Conservation (phyloP, 2,329 filamentous ascomycete species). For the Epichloe aotearoae region DNA sequence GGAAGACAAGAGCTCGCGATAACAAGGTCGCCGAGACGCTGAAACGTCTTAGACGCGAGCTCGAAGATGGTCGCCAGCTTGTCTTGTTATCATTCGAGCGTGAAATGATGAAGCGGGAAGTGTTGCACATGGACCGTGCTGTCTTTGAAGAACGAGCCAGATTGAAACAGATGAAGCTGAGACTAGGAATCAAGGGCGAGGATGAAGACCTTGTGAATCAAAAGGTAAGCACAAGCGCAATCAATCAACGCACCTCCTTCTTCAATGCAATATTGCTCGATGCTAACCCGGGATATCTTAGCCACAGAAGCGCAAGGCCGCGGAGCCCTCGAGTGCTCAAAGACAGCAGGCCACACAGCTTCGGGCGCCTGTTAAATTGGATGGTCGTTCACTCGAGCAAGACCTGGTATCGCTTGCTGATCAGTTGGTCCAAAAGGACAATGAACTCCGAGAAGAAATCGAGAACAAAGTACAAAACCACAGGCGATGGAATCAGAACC, state of each 20-base stretch:
- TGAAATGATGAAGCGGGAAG: slow-evolving; percentile 65
- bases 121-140: slow-evolving; percentile 58
- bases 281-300: slow-evolving; percentile 26
- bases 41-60: slow-evolving; percentile 76
- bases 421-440: slow-evolving; percentile 67
- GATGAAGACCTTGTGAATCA: slow-evolving; percentile 93
- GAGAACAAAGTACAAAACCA: slow-evolving; percentile 81
- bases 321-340: slow-evolving; percentile 47
- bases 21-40: slow-evolving; percentile 90
- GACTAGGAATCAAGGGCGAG: slow-evolving; percentile 77
- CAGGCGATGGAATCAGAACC: slow-evolving; percentile 80
- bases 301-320: slow-evolving; percentile 57
- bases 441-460: slow-evolving; percentile 67
- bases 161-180: slow-evolving; percentile 79
- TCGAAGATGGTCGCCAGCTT: slow-evolving; percentile 77
- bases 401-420: slow-evolving; percentile 70
- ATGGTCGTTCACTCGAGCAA: slow-evolving; percentile 59
- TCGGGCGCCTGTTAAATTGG: slow-evolving; percentile 55
- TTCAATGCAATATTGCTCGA: slow-evolving; percentile 15
- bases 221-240: slow-evolving; percentile 47
- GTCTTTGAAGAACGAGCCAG: slow-evolving; percentile 73
- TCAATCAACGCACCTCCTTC: background rate
- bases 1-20: slow-evolving; percentile 89
- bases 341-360: slow-evolving; percentile 50
- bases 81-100: slow-evolving; percentile 66